phyloP scores from a whole-genome alignment of 306 rosid genomes.

The Begonia masoniana region DNA sequence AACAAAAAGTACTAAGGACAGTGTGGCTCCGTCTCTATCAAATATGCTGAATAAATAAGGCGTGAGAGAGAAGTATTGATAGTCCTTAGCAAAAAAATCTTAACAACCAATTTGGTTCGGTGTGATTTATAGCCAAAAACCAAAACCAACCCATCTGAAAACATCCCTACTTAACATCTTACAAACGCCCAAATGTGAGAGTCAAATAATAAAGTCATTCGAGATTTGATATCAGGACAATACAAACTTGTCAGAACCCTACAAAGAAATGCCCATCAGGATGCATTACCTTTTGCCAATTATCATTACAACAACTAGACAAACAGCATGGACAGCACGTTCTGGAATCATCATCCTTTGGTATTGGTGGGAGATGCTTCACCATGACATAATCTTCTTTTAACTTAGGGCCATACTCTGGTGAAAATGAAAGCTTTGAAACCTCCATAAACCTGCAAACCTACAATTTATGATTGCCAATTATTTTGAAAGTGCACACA shows the following conservation, averaged over 20 bases:
- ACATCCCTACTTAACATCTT: too few relatives aligned
- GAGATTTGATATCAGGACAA: neutral
- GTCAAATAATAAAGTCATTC: too few relatives aligned
- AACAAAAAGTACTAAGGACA: too few relatives aligned
- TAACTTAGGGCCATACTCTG: constrained; percentile 92
- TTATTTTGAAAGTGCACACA: constrained; percentile 10
- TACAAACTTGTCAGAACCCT: neutral
- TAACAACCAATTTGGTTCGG: too few relatives aligned
- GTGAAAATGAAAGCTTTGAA: constrained; percentile 77
- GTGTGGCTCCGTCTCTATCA: too few relatives aligned
- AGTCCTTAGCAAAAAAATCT: too few relatives aligned
- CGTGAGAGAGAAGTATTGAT: too few relatives aligned
- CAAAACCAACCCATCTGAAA: too few relatives aligned
- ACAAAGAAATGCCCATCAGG: constrained; percentile 1
- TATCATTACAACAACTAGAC: constrained; percentile 86
- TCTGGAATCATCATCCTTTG: constrained; percentile 41
- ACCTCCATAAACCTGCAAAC: constrained; percentile 99
- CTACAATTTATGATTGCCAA: constrained; percentile 28
- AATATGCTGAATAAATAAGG: too few relatives aligned
- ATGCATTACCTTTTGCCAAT: constrained; percentile 85
- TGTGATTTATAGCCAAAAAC: too few relatives aligned
- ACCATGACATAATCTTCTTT: constrained; percentile 94
- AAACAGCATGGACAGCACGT: constrained; percentile 66
- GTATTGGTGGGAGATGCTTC: constrained; percentile 81
- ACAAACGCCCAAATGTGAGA: too few relatives aligned